These are phyloP conservation scores for Cladosporium sp. DNA, from an alignment of 2,329 filamentous ascomycete genomes.

Conservation along the genomic window DNA sequence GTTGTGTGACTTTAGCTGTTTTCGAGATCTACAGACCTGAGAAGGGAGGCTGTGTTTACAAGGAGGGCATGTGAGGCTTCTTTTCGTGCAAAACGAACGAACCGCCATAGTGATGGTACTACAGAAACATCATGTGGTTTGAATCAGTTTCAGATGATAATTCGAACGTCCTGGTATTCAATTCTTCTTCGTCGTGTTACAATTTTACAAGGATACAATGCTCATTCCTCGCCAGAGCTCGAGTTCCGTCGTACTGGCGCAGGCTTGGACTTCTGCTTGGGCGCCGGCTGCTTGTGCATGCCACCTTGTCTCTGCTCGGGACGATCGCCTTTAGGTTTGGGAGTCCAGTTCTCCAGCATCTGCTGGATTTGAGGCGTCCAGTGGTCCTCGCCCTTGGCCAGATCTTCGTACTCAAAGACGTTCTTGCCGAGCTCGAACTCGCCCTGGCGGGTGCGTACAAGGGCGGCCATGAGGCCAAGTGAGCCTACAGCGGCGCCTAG, in stretches of 20 bases:
- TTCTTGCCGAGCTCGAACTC: constrained; percentile 74
- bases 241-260: constrained; percentile 15
- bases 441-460: constrained; percentile 78
- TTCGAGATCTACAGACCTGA: constrained; percentile 12
- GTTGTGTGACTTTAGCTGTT: background rate
- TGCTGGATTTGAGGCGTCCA: constrained; percentile 74
- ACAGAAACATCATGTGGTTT: background rate
- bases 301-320: constrained; percentile 15
- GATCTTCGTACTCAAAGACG: constrained; percentile 75
- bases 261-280: background rate
- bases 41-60: constrained; percentile 9
- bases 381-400: constrained; percentile 72
- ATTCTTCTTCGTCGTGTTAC: background rate
- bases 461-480: constrained; percentile 79
- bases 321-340: constrained; percentile 8
- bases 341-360: constrained; percentile 54
- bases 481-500: constrained; percentile 80
- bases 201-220: background rate
- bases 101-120: background rate
- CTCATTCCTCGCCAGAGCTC: constrained; percentile 17
- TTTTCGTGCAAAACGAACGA: background rate
- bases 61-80: constrained; percentile 7
- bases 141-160: background rate
- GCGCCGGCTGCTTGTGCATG: background rate
- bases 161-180: background rate